A percentile compares a stretch with the other conserved stretches of the same genome.
These are phyloP conservation scores for Neodidymelliopsis sp. DNA, from an alignment of 2,329 filamentous ascomycete genomes.

Conservation along the genomic window DNA sequence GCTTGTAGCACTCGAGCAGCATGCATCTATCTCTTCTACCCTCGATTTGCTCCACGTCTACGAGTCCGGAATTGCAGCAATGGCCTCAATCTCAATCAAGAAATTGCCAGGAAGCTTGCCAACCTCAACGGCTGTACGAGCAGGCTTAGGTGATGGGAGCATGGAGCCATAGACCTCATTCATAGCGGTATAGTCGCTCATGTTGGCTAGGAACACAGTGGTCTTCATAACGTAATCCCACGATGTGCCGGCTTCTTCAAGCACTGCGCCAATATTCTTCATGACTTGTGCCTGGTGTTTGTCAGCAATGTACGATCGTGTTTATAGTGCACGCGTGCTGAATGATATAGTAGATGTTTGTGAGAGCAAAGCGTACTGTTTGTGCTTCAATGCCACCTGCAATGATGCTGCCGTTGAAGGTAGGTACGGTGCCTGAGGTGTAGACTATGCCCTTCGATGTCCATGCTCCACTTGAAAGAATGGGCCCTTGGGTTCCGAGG, in stretches of 20 bases:
- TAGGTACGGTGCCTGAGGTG: conserved; percentile 41
- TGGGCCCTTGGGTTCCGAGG: conserved; percentile 40
- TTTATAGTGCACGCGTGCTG: too few species aligned
- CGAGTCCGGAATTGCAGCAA: conserved; percentile 39
- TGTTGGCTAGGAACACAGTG: conserved; percentile 43
- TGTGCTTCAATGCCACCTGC: conserved; percentile 36
- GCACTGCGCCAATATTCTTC: conserved; percentile 41
- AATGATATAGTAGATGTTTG: too few species aligned
- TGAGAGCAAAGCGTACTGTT: conserved; percentile 21
- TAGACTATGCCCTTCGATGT: conserved; percentile 43
- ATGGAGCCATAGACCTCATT: conserved; percentile 43
- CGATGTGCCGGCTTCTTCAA: conserved; percentile 43
- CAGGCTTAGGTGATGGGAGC: conserved; percentile 41
- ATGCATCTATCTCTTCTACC: too few species aligned
- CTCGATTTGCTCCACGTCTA: too few species aligned
- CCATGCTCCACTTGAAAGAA: conserved; percentile 40
- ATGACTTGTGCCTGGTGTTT: conserved; percentile 41
- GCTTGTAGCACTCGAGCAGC: too few species aligned
- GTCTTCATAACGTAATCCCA: conserved; percentile 47
- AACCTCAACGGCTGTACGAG: conserved; percentile 41
- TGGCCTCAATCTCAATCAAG: conserved; percentile 44
- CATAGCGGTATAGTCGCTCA: conserved; percentile 45
- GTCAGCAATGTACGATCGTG: background rate
- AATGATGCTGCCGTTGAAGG: conserved; percentile 38
- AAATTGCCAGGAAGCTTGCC: conserved; percentile 43